These are phyloP conservation scores for Mimosa pudica DNA, from an alignment of 306 rosid species.

Conservation along the genomic window DNA sequence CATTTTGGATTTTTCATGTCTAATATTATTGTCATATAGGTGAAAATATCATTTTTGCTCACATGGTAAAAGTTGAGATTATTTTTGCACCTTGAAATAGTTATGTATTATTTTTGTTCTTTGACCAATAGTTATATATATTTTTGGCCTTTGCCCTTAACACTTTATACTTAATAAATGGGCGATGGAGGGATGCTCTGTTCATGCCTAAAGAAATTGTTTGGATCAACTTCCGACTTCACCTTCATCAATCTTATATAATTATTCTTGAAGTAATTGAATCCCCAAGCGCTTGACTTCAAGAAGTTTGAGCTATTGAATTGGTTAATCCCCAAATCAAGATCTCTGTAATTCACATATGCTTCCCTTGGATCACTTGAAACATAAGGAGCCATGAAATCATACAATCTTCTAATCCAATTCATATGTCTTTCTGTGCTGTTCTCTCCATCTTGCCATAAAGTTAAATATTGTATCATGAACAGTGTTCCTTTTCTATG, in stretches of 20 bases:
- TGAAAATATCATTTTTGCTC: too few species aligned
- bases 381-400: conserved; percentile 42
- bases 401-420: conserved; percentile 44
- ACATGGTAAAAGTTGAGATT: too few species aligned
- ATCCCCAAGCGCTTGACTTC: conserved; percentile 39
- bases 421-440: conserved; percentile 42
- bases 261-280: conserved; percentile 46
- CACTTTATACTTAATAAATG: not conserved
- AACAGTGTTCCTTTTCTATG: conserved; percentile 58
- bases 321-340: conserved; percentile 52
- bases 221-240: conserved; percentile 50
- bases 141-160: not conserved
- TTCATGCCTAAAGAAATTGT: conserved; percentile 54
- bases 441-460: conserved; percentile 51
- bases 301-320: conserved; percentile 29
- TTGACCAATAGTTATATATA: too few species aligned
- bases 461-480: conserved; percentile 39
- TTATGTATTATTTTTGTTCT: too few species aligned
- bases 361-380: conserved; percentile 49
- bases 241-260: conserved; percentile 44
- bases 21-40: too few species aligned
- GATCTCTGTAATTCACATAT: conserved; percentile 54
- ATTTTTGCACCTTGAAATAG: too few species aligned
- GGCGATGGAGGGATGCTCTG: conserved; percentile 51
- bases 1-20: too few species aligned